Evolutionary conservation across 441 rosid species (phyloP).

Genomic region (Pelargonium australe): DNA sequence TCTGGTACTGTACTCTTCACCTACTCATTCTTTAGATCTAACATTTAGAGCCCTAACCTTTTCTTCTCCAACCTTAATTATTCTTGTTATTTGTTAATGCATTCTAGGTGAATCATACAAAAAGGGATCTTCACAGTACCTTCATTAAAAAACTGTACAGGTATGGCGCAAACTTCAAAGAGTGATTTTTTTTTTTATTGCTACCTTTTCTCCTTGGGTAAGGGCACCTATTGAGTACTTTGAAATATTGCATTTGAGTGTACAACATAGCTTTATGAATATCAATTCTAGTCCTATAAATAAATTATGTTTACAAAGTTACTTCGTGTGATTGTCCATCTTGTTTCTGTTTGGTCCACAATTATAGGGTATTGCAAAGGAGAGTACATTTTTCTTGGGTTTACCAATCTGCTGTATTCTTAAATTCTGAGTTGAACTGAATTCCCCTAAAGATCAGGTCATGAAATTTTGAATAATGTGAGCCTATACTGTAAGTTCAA

Average conservation of each 20-base stretch:
- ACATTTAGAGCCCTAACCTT: background rate
- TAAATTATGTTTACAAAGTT: background rate
- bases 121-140: constrained; percentile 32
- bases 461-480: background rate
- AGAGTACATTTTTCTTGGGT: background rate
- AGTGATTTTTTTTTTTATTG: background rate
- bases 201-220: background rate
- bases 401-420: background rate
- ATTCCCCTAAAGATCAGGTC: background rate
- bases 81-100: background rate
- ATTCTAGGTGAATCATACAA: constrained; percentile 37
- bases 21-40: constrained; percentile 2
- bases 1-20: constrained; percentile 27
- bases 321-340: background rate
- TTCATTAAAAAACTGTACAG: constrained; percentile 31
- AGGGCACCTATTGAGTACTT: background rate
- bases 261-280: background rate
- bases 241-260: background rate
- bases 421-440: background rate
- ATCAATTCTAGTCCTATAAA: background rate
- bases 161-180: constrained; percentile 10
- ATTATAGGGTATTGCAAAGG: background rate
- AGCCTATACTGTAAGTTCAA: background rate
- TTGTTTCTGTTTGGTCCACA: background rate
- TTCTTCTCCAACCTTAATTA: background rate